These are phyloP conservation scores for Camellia sinensis DNA, from an alignment of 148 eudicot species.

Conservation along the genomic window DNA sequence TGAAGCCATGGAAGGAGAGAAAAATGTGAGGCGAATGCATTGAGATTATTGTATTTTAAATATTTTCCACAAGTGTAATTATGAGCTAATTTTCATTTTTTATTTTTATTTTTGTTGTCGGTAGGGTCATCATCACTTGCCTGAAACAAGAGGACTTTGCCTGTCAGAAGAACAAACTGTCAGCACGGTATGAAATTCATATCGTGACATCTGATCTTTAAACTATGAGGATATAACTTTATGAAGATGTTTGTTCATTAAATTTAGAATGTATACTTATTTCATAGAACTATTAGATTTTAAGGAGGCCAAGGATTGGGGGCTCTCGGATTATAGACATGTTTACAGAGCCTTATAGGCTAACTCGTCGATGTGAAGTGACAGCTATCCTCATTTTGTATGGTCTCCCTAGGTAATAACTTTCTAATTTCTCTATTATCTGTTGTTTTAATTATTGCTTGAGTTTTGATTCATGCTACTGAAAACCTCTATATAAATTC, in stretches of 20 bases:
- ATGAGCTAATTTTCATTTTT: slow-evolving; percentile 7
- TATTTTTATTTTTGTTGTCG: background rate
- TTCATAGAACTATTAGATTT: slow-evolving; percentile 43
- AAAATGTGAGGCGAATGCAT: slow-evolving; percentile 44
- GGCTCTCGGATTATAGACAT: slow-evolving; percentile 63
- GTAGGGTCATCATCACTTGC: slow-evolving; percentile 96
- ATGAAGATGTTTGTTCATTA: background rate
- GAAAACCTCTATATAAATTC: background rate
- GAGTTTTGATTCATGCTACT: background rate
- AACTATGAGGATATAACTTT: background rate
- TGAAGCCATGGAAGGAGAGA: slow-evolving; percentile 99
- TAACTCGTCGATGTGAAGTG: slow-evolving; percentile 79
- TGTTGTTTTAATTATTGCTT: background rate
- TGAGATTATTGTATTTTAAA: background rate
- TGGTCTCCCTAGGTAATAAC: slow-evolving; percentile 87
- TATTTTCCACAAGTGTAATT: background rate
- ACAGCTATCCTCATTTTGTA: slow-evolving; percentile 85
- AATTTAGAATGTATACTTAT: background rate
- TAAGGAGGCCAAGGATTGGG: slow-evolving; percentile 69
- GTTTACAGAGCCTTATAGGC: slow-evolving; percentile 78
- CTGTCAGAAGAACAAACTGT: slow-evolving; percentile 97
- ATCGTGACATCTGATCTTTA: background rate
- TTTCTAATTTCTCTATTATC: background rate
- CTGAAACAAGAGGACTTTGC: slow-evolving; percentile 99
- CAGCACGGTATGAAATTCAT: slow-evolving; percentile 57